Conservation (phyloP, 179 eudicot genomes). For the Actinidia polygama region DNA sequence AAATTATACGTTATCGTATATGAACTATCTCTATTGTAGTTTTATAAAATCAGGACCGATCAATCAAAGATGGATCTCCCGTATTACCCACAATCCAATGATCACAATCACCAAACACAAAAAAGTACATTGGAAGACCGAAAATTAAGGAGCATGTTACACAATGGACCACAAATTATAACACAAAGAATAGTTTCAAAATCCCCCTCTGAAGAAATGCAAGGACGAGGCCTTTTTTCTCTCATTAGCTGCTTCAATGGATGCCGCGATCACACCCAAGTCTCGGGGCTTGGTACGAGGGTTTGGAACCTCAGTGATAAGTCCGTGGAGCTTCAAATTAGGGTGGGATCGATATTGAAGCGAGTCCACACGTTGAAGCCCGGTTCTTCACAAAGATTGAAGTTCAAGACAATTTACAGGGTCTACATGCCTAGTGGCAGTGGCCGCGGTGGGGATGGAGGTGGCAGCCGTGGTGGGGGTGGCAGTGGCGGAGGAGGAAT, state of each 20-base stretch:
- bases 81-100: slow-evolving; percentile 23
- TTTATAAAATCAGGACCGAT: too few relatives aligned
- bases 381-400: slow-evolving; percentile 70
- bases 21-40: too few relatives aligned
- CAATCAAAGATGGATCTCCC: not conserved
- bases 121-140: too few relatives aligned
- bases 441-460: too few relatives aligned
- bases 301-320: slow-evolving; percentile 70
- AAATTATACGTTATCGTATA: too few relatives aligned
- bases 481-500: slow-evolving; percentile 29
- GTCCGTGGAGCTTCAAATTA: slow-evolving; percentile 74
- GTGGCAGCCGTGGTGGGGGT: slow-evolving; percentile 15
- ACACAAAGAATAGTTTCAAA: not conserved
- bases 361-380: slow-evolving; percentile 74
- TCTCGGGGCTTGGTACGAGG: slow-evolving; percentile 54
- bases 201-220: slow-evolving; percentile 26
- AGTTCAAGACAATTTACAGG: slow-evolving; percentile 68
- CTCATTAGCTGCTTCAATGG: slow-evolving; percentile 54
- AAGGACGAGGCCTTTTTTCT: slow-evolving; percentile 39
- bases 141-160: slow-evolving; percentile 3
- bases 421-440: slow-evolving; percentile 80
- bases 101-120: slow-evolving; percentile 10
- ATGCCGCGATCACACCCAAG: slow-evolving; percentile 53
- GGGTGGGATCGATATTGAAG: slow-evolving; percentile 75
- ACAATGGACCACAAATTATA: not conserved